Evolutionary conservation across 108 stramenopile genomes (phyloP), one percentile per base, ranked within the genome.

Genomic region (Chaetoceros tenuissimus): DNA sequence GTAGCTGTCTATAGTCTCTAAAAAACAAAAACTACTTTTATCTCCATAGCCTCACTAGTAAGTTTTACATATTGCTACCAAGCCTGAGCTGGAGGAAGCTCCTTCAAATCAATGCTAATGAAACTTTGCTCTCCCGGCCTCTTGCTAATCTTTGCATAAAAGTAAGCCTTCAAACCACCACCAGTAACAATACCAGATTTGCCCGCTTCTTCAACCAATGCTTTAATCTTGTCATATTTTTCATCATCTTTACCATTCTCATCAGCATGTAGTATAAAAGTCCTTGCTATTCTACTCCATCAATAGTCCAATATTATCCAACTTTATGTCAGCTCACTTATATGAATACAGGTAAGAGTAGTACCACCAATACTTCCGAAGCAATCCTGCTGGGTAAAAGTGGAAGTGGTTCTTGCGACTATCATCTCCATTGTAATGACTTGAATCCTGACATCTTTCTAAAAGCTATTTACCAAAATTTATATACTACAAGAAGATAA

Each of bases 271-370:
- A n/a, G n/a, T 13, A 85, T 53, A 59, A 85, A 85, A 10, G 84
- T 85, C 55, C 68, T 72, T 22, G 68, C 48, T 19, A 51, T 73
- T 48, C 71, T 57, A 48, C 50, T 49, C 10, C 63, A 13, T 58
- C 80, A 68, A 60, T 85, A 85, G 2, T 80, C 54, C 24, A 85
- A 56, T 76, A 85, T 82, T 24, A n/a, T n/a, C n/a, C n/a, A n/a
- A n/a, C n/a, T n/a, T n/a, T n/a, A n/a, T n/a, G n/a, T n/a, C n/a
- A n/a, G n/a, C n/a, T n/a, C n/a, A n/a, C n/a, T n/a, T n/a, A n/a
- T n/a, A n/a, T n/a, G n/a, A n/a, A n/a, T n/a, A n/a, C n/a, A n/a
- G n/a, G n/a, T n/a, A n/a, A n/a, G n/a, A n/a, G n/a, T n/a, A n/a
- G n/a, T n/a, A n/a, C n/a, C n/a, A n/a, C n/a, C n/a, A n/a, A n/a